Evolutionary conservation across 768 basidiomycete species (phyloP).

Genomic region (Udeniomyces megalosporus): DNA sequence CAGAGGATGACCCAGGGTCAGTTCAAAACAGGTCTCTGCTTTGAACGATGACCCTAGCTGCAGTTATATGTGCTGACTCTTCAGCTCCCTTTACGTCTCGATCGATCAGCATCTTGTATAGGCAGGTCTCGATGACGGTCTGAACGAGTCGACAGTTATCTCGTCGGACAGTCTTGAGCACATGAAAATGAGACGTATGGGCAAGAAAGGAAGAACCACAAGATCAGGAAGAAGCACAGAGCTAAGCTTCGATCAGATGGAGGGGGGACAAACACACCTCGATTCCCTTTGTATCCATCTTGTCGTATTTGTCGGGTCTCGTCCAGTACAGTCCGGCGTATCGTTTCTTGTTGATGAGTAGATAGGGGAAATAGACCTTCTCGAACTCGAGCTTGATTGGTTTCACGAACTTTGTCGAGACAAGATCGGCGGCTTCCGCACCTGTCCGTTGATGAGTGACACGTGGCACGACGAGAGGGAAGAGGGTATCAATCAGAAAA

Average conservation of each 20-base stretch:
- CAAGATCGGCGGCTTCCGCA: conserved; percentile 77
- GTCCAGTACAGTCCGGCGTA: conserved; percentile 99
- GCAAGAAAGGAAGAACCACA: neutral
- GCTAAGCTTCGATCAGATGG: no score
- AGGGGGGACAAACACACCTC: conserved; percentile 44
- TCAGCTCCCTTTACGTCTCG: conserved; percentile 86
- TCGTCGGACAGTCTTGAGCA: conserved; percentile 71
- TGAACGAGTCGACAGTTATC: conserved; percentile 98
- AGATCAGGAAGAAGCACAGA: neutral
- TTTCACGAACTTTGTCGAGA: conserved; percentile 76
- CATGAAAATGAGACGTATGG: neutral
- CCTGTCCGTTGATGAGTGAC: conserved; percentile 36
- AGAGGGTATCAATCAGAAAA: neutral
- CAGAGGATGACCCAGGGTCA: neutral
- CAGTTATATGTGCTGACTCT: conserved; percentile 50
- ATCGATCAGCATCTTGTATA: conserved; percentile 95
- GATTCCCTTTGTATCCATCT: conserved; percentile 99
- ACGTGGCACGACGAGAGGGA: neutral
- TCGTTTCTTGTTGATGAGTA: conserved; percentile 95
- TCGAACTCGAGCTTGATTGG: conserved; percentile 99
- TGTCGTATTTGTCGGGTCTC: conserved; percentile 82
- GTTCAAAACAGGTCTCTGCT: neutral
- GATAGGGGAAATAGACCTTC: conserved; percentile 95
- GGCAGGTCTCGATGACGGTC: conserved; percentile 92
- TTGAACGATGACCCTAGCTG: neutral